These are phyloP conservation scores for Lachancea fermentati DNA, from an alignment of 805 yeast species.

Conservation along the genomic window DNA sequence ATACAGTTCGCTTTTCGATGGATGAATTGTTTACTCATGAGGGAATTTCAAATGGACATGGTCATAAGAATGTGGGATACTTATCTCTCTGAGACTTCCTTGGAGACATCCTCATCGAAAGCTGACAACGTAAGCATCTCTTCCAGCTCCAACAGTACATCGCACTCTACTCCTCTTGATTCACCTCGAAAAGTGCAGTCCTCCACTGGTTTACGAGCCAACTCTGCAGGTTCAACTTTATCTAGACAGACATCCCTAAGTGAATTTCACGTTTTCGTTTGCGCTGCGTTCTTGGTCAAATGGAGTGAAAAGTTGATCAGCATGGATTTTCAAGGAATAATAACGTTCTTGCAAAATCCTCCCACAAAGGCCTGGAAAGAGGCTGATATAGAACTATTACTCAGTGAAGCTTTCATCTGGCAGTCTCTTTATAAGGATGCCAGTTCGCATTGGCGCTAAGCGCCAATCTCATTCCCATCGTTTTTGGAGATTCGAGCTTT, in stretches of 20 bases:
- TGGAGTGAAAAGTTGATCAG: slow-evolving; percentile 73
- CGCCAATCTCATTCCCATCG: background rate
- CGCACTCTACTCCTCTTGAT: slow-evolving; percentile 4
- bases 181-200: slow-evolving; percentile 3
- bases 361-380: slow-evolving; percentile 86
- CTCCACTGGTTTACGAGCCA: slow-evolving; percentile 2
- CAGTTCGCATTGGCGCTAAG: slow-evolving; percentile 65
- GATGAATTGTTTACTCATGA: slow-evolving; percentile 97
- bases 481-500: slow-evolving; percentile 1
- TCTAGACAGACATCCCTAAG: slow-evolving; percentile 41
- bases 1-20: slow-evolving; percentile 94
- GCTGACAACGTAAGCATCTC: slow-evolving; percentile 6
- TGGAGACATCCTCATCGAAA: slow-evolving; percentile 30
- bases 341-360: slow-evolving; percentile 84
- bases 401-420: slow-evolving; percentile 97
- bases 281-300: slow-evolving; percentile 91
- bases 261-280: slow-evolving; percentile 91
- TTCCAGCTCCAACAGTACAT: slow-evolving; percentile 3
- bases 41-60: slow-evolving; percentile 74
- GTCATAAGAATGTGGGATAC: slow-evolving; percentile 98
- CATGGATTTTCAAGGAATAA: slow-evolving; percentile 92
- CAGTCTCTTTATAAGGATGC: slow-evolving; percentile 89
- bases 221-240: background rate
- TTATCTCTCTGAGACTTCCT: slow-evolving; percentile 62
- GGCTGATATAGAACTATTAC: slow-evolving; percentile 81